Percentiles rank a stretch among this genome's conserved stretches.
These are phyloP conservation scores for Termitomyces sp. DNA, from an alignment of 768 basidiomycete species.

Conservation along the genomic window DNA sequence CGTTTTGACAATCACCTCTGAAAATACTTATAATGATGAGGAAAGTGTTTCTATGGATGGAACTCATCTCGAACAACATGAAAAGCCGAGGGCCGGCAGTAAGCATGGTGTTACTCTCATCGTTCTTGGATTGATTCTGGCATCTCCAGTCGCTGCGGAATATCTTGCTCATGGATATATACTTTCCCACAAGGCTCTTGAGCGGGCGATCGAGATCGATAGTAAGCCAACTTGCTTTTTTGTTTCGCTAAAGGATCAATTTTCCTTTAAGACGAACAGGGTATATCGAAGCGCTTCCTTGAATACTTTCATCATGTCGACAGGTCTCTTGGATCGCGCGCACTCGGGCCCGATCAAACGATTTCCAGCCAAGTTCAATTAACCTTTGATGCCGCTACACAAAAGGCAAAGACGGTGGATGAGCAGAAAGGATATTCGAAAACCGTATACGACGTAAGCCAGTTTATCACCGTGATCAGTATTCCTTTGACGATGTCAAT, in stretches of 20 bases:
- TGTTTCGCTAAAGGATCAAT: not conserved
- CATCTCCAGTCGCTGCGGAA: slow-evolving; percentile 73
- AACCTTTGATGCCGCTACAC: slow-evolving; percentile 55
- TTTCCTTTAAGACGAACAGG: slow-evolving; percentile 57
- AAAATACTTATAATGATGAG: slow-evolving; percentile 53
- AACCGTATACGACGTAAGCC: slow-evolving; percentile 58
- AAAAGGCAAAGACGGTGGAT: slow-evolving; percentile 71
- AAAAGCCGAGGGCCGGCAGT: slow-evolving; percentile 90
- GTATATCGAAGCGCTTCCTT: slow-evolving; percentile 85
- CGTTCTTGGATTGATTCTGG: not conserved
- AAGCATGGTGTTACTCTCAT: no score
- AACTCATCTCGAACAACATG: slow-evolving; percentile 64
- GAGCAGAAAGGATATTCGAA: slow-evolving; percentile 76
- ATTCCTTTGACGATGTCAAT: not conserved
- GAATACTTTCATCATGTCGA: slow-evolving; percentile 74
- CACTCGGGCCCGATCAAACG: slow-evolving; percentile 79
- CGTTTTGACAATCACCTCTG: slow-evolving; percentile 66
- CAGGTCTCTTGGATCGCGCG: slow-evolving; percentile 56
- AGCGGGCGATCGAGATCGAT: slow-evolving; percentile 79
- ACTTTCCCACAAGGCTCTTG: slow-evolving; percentile 73
- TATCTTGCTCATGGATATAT: slow-evolving; percentile 88
- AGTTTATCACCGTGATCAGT: not conserved
- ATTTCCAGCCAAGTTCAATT: slow-evolving; percentile 68
- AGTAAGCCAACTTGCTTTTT: slow-evolving; percentile 28
- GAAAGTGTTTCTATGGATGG: slow-evolving; percentile 33